Base-by-base conservation (phyloP, 192 early-diverging fungal genomes). In the Coemansia sp. region DNA sequence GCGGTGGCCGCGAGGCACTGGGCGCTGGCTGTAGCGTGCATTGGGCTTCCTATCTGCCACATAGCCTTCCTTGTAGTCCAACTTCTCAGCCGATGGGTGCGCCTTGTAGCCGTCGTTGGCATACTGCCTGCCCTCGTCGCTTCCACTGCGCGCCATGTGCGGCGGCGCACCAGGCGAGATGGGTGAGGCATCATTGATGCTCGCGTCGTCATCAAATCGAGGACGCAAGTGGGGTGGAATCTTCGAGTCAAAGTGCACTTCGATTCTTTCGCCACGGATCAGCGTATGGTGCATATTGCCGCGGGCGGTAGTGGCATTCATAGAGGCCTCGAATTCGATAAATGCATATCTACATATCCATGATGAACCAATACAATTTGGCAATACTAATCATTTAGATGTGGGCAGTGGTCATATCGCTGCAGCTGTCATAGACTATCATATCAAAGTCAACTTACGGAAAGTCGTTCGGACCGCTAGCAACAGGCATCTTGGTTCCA, bases 191-290 rank as follows among this genome's bases (percentile, higher is more conserved):
- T 54, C 51, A 12, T 54, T 27, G 17, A 31, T 25, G 6, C 51
- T 54, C 17, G 7, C 29, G 29, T 54, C 27, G 51, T 54, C 51
- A 32, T 54, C 51, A 31, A 54, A 54, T 12, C 27, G 51, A n/a
- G 51, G 51, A 27, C 51, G 51, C 14, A 67, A 68, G 27, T 66
- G 59, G 6, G 60, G 63, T 19, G 77, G 77, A 20, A 80, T 71
- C 56, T 68, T 80, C 27, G 68, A 70, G 58, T 80, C 78, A 60
- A 81, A 82, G 29, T 76, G 74, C 8, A 82, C 79, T 17, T 76
- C 74, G 24, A 82, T 59, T 15, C 58, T 25, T n/a, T 64, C 31
- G 14, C 67, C 67, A 14, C 62, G 63, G 12, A 82, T 27, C 27
- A 66, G 20, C 12, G 70, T 46, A 35, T 73, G 62, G 31, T 73